Evolutionary conservation across 1,284 basidiomycete genomes (phyloP).

Genomic region (Cryptococcus deneoformans): DNA sequence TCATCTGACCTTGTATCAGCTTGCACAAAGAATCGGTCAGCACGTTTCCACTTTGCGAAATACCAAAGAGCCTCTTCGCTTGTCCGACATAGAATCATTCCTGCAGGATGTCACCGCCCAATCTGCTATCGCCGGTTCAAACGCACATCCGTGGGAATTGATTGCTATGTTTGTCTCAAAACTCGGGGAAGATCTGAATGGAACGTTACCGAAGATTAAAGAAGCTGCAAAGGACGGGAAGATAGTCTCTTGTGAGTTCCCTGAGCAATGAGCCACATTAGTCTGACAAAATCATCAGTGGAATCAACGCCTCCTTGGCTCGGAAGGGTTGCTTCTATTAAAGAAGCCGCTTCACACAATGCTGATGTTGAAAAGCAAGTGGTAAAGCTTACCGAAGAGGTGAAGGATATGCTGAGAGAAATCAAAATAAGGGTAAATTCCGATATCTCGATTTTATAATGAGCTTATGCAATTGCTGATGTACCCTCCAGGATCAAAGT

Average conservation of each 20-base stretch:
- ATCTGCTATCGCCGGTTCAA: constrained; percentile 35
- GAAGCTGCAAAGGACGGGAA: constrained; percentile 62
- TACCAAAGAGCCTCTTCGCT: constrained; percentile 71
- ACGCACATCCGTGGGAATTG: constrained; percentile 70
- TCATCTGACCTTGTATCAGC: constrained; percentile 50
- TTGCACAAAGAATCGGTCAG: constrained; percentile 80
- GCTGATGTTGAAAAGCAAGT: constrained; percentile 88
- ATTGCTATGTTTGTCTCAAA: constrained; percentile 66
- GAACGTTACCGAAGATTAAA: constrained; percentile 66
- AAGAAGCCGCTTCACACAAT: constrained; percentile 76
- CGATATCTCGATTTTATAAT: no score
- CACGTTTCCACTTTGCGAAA: constrained; percentile 71
- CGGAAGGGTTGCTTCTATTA: constrained; percentile 79
- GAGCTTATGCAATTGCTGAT: neutral
- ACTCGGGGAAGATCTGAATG: constrained; percentile 66
- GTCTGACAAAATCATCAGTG: constrained; percentile 53
- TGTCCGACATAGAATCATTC: constrained; percentile 66
- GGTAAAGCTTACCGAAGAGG: constrained; percentile 78
- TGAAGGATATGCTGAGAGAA: constrained; percentile 77
- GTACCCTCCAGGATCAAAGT: constrained; percentile 66
- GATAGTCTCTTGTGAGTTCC: constrained; percentile 65
- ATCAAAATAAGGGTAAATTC: constrained; percentile 60
- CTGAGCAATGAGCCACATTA: neutral
- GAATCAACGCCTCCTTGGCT: constrained; percentile 82
- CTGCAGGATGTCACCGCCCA: constrained; percentile 61